Conservation (phyloP, 179 eudicot genomes). For the Spergularia azorica region DNA sequence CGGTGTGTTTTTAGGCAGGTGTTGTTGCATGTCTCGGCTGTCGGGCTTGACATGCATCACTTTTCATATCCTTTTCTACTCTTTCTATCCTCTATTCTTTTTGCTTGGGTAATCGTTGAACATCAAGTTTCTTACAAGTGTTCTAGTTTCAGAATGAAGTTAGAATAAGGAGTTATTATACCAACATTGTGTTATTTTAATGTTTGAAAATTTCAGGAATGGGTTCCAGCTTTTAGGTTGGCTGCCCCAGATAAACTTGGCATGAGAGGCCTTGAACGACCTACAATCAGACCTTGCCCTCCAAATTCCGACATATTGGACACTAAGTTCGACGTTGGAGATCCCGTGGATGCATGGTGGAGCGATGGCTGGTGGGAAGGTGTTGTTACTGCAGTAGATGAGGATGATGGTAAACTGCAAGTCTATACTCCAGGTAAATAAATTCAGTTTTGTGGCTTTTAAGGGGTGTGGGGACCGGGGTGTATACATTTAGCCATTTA, state of each 20-base stretch:
- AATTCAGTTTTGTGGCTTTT: not conserved
- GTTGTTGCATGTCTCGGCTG: not conserved
- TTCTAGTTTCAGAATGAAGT: not conserved
- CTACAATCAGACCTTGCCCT: conserved; percentile 67
- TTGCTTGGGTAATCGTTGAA: not conserved
- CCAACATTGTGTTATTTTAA: not conserved
- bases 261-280: conserved; percentile 70
- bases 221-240: conserved; percentile 73
- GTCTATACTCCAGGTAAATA: conserved; percentile 69
- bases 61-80: not conserved
- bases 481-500: not conserved
- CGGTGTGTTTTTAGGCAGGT: not conserved
- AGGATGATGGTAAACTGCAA: conserved; percentile 42
- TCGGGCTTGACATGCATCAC: not conserved
- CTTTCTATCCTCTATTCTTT: not conserved
- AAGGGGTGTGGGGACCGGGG: not conserved
- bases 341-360: conserved; percentile 93
- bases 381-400: conserved; percentile 47
- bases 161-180: not conserved
- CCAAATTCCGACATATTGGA: conserved; percentile 31
- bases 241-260: conserved; percentile 85
- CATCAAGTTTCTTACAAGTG: not conserved
- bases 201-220: conserved; percentile 52
- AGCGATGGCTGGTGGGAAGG: conserved; percentile 99
- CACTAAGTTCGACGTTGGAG: conserved; percentile 54